Conservation (phyloP, 345 rosid species). For the Combretum micranthum region DNA sequence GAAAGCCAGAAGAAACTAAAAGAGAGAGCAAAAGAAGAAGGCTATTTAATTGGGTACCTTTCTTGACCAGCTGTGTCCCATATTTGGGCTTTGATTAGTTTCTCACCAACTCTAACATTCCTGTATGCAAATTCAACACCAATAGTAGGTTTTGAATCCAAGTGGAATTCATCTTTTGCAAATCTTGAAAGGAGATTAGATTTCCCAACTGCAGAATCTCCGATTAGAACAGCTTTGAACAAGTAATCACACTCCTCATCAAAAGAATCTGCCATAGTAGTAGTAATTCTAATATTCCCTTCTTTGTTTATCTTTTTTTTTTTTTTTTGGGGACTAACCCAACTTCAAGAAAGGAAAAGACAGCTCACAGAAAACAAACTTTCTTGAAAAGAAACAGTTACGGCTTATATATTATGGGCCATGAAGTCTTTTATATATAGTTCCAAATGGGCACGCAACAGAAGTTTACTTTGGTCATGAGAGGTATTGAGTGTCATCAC, state of each 20-base stretch:
- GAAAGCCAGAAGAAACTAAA: not conserved
- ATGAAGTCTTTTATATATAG: not conserved
- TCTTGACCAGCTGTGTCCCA: slow-evolving; percentile 98
- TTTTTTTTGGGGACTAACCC: not conserved
- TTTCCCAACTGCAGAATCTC: slow-evolving; percentile 84
- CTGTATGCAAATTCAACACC: slow-evolving; percentile 88
- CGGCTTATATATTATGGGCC: not conserved
- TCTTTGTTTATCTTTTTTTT: too few species aligned
- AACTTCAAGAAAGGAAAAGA: not conserved
- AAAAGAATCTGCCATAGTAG: slow-evolving; percentile 37
- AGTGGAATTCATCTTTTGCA: slow-evolving; percentile 59
- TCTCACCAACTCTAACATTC: slow-evolving; percentile 51
- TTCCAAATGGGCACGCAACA: not conserved
- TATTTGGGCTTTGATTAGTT: slow-evolving; percentile 78
- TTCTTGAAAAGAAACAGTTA: not conserved
- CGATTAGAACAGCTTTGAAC: slow-evolving; percentile 76
- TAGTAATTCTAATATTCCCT: too few species aligned
- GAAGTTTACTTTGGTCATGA: not conserved
- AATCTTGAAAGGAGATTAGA: slow-evolving; percentile 80
- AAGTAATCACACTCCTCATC: slow-evolving; percentile 86
- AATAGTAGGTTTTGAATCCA: slow-evolving; percentile 87
- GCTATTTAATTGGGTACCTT: slow-evolving; percentile 32
- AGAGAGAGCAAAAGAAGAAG: not conserved
- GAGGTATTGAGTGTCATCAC: not conserved
- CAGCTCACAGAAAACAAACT: not conserved